phyloP scores from a whole-genome alignment of 306 rosid genomes.

The Rosa rugosa region DNA sequence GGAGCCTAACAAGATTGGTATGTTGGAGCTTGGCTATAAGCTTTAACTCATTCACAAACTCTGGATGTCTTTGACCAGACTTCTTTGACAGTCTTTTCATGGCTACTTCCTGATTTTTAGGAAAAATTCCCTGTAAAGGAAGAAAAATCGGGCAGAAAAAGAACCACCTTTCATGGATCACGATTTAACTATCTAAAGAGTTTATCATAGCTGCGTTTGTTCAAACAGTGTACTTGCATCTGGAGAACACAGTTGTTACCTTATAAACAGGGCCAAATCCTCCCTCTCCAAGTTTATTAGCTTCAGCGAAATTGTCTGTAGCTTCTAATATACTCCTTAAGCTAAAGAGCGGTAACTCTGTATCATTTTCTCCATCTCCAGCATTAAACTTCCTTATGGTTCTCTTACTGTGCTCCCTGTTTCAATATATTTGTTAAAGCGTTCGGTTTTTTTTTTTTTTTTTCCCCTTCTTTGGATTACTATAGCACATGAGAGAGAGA shows the following conservation, averaged over 20 bases:
- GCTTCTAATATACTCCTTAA: slow-evolving; percentile 37
- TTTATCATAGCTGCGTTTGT: too few relatives aligned
- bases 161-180: too few relatives aligned
- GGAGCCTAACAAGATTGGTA: slow-evolving; percentile 44
- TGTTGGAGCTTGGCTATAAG: slow-evolving; percentile 52
- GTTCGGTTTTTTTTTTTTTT: too few relatives aligned
- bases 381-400: slow-evolving; percentile 17
- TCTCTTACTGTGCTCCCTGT: neutral
- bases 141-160: too few relatives aligned
- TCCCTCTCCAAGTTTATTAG: slow-evolving; percentile 51
- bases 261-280: slow-evolving; percentile 64
- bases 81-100: slow-evolving; percentile 47
- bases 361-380: slow-evolving; percentile 29
- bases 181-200: too few relatives aligned
- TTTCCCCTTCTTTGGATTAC: too few relatives aligned
- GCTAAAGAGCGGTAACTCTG: slow-evolving; percentile 40
- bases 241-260: slow-evolving; percentile 17
- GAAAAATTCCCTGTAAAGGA: slow-evolving; percentile 32
- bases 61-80: slow-evolving; percentile 41
- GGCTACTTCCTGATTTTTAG: slow-evolving; percentile 35
- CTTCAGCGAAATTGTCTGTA: slow-evolving; percentile 49
- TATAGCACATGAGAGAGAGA: too few relatives aligned
- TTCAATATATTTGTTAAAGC: neutral
- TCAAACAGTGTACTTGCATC: too few relatives aligned
- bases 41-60: slow-evolving; percentile 43